Evolutionary conservation across 2,329 filamentous ascomycete species (phyloP).

Genomic region (Raffaelea deltoideospora): DNA sequence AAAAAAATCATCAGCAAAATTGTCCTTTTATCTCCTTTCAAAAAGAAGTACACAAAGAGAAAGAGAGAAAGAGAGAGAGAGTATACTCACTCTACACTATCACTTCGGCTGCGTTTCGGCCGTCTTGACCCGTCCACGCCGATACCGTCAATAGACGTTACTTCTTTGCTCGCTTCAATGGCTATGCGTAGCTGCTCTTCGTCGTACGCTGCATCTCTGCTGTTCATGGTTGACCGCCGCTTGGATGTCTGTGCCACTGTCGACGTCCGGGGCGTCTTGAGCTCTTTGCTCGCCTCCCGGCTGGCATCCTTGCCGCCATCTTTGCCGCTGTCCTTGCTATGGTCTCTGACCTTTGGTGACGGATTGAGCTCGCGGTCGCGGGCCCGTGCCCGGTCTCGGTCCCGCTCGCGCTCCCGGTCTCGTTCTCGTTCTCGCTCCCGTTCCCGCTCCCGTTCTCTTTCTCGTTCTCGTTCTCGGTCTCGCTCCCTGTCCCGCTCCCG

Average conservation of each 20-base stretch:
- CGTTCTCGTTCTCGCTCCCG: too few relatives aligned
- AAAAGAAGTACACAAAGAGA: not conserved
- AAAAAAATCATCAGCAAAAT: not conserved
- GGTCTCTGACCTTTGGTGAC: slow-evolving; percentile 36
- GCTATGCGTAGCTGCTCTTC: slow-evolving; percentile 85
- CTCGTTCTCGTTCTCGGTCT: too few relatives aligned
- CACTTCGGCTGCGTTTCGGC: slow-evolving; percentile 72
- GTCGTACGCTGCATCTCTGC: slow-evolving; percentile 84
- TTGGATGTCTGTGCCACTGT: slow-evolving; percentile 49
- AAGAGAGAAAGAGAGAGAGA: not conserved
- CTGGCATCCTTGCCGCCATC: slow-evolving; percentile 1
- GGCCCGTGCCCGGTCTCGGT: too few relatives aligned
- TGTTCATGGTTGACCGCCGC: slow-evolving; percentile 93
- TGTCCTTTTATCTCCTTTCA: slow-evolving; percentile 1
- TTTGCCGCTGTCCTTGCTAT: slow-evolving; percentile 27
- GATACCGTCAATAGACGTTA: slow-evolving; percentile 33
- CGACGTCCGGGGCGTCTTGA: slow-evolving; percentile 28
- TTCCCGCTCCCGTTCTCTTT: too few relatives aligned
- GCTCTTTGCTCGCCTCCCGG: slow-evolving; percentile 3
- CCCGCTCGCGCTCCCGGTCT: too few relatives aligned
- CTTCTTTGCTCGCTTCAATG: slow-evolving; percentile 89
- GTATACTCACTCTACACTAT: slow-evolving; percentile 76
- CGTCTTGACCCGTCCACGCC: slow-evolving; percentile 42
- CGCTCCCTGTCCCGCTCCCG: slow-evolving; percentile 36
- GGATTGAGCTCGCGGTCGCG: too few relatives aligned